Percentiles rank a stretch among this genome's conserved stretches.
phyloP scores from a whole-genome alignment of 371 early-diverging fungal genomes.

The Apophysomyces trapeziformis region DNA sequence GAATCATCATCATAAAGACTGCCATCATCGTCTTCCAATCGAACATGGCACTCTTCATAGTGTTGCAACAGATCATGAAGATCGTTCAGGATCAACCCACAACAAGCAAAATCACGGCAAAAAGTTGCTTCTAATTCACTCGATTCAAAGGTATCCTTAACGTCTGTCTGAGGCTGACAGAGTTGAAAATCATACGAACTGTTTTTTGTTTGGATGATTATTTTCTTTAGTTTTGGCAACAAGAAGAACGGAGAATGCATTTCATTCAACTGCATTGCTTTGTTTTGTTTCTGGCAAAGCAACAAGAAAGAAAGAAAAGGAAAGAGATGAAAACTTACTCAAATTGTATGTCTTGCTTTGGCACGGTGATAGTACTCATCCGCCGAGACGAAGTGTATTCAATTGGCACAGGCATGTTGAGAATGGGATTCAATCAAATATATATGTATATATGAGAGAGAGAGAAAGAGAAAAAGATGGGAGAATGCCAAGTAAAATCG shows the following conservation, averaged over 20 bases:
- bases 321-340: constrained; percentile 27
- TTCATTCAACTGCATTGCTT: background rate
- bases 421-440: background rate
- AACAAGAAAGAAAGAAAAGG: background rate
- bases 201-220: background rate
- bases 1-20: constrained; percentile 28
- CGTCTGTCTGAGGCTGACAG: constrained; percentile 41
- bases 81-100: constrained; percentile 79
- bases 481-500: background rate
- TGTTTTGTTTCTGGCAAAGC: background rate
- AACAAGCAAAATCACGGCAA: constrained; percentile 92
- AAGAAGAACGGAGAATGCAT: constrained; percentile 5
- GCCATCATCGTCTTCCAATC: constrained; percentile 75
- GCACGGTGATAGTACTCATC: constrained; percentile 47
- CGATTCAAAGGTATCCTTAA: constrained; percentile 72
- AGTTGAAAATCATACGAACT: constrained; percentile 42
- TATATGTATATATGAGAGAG: no score
- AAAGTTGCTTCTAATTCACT: constrained; percentile 84
- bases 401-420: constrained; percentile 45
- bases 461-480: background rate
- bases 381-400: constrained; percentile 40
- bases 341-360: constrained; percentile 45
- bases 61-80: constrained; percentile 92
- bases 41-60: constrained; percentile 91
- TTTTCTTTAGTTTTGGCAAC: background rate